Evolutionary conservation across 371 early-diverging fungal species (phyloP), one percentile per base, ranked within the genome.

Genomic region (Rhizopus arrhizus): DNA sequence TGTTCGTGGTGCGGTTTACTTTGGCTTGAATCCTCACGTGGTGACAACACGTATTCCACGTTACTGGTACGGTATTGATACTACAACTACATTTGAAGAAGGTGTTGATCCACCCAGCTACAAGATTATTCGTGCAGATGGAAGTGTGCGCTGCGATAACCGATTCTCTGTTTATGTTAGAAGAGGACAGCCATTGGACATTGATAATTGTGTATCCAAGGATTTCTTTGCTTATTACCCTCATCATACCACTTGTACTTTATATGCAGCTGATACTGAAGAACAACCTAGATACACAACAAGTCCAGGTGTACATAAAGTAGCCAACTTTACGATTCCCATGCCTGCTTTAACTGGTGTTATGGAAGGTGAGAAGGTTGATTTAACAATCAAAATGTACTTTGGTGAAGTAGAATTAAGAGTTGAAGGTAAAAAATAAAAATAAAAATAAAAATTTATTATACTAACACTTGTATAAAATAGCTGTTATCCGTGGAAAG

Each of bases 61-160:
- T 66, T 80, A 78, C 40, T 83, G 84, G 84, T 81, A 85, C 56
- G 85, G 85, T 52, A 83, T 85, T 50, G 85, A 85, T 41, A 84
- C 85, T 8, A 81, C 81, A 9, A 78, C 78, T 13, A 78, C 78
- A 38, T 81, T 81, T 69, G 81, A 81, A 56, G 81, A 81, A 65
- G 78, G 78, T 16, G 66, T 81, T 34, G 82, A 81, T 64, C 82
- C 82, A 29, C 77, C 77, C 7, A 75, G 70, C 36, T 78, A 78
- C 54, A 78, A 73, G 53, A 81, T 81, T 35, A 61, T 81, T 1
- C 68, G 81, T 41, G 74, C 78, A 8, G 81, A 81, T 59, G 81
- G 81, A 29, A 76, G 73, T 59, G 72, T 81, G 8, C 78, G 81
- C 8, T 78, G 78, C 53, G 81, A 80, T 36, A 77, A 80, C 31